Evolutionary conservation across 2,329 filamentous ascomycete species (phyloP).

Genomic region (Diatrype stigma): DNA sequence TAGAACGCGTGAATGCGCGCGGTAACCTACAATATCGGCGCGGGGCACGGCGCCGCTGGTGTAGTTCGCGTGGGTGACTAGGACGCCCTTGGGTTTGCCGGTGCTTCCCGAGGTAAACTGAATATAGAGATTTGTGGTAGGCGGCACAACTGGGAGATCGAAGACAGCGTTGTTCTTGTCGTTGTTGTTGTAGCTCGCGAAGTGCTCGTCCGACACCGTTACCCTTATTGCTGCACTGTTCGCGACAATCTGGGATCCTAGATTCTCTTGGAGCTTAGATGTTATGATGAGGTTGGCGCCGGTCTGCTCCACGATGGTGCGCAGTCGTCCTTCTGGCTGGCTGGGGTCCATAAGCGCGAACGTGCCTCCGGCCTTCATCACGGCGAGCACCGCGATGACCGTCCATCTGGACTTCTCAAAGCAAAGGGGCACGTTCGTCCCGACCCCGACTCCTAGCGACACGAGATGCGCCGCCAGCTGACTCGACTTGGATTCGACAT

Average conservation of each 20-base stretch:
- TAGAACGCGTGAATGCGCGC: slow-evolving; percentile 37
- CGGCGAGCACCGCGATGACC: slow-evolving; percentile 38
- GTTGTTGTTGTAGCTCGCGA: slow-evolving; percentile 15
- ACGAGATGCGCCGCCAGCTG: slow-evolving; percentile 36
- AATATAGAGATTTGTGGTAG: slow-evolving; percentile 44
- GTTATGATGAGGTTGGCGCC: slow-evolving; percentile 36
- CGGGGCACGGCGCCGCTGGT: slow-evolving; percentile 42
- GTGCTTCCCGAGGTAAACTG: slow-evolving; percentile 65
- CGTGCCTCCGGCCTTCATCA: slow-evolving; percentile 46
- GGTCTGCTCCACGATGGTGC: slow-evolving; percentile 41
- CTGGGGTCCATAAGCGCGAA: slow-evolving; percentile 45
- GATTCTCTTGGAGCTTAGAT: slow-evolving; percentile 33
- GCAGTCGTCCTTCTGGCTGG: slow-evolving; percentile 41
- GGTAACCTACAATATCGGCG: slow-evolving; percentile 38
- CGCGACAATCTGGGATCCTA: slow-evolving; percentile 35
- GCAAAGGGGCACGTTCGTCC: slow-evolving; percentile 44
- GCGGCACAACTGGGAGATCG: slow-evolving; percentile 30
- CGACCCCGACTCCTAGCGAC: slow-evolving; percentile 31
- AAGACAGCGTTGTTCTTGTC: too few species aligned
- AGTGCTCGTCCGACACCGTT: slow-evolving; percentile 26
- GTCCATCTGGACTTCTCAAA: slow-evolving; percentile 48
- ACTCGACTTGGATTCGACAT: slow-evolving; percentile 40
- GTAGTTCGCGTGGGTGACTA: slow-evolving; percentile 45
- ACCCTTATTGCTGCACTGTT: slow-evolving; percentile 28
- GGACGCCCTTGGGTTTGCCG: slow-evolving; percentile 59